Conservation (phyloP, 2,329 filamentous ascomycete species). For the Diaporthe caulivora region DNA sequence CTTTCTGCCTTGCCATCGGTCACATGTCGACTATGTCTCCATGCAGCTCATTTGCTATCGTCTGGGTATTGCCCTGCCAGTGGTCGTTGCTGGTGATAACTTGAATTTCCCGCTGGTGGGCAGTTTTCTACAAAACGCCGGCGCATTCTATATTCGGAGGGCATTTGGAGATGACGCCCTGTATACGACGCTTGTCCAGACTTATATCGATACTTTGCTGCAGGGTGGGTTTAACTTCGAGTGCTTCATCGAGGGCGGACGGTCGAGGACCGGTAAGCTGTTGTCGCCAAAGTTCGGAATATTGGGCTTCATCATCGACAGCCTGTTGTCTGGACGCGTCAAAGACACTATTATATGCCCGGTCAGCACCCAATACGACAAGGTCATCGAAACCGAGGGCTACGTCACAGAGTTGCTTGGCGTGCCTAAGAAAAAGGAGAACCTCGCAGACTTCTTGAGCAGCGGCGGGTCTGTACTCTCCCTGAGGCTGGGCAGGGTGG, state of each 20-base stretch:
- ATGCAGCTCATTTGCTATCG: conserved; percentile 96
- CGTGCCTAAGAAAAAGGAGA: conserved; percentile 95
- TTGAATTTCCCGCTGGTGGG: conserved; percentile 94
- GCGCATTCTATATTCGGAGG: conserved; percentile 95
- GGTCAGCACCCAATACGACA: conserved; percentile 98
- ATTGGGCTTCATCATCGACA: conserved; percentile 90
- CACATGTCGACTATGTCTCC: conserved; percentile 96
- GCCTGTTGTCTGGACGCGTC: conserved; percentile 87
- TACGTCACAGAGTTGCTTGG: conserved; percentile 96
- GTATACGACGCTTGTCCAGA: conserved; percentile 92
- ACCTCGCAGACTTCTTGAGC: conserved; percentile 88
- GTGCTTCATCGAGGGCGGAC: conserved; percentile 96
- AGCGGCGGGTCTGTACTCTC: conserved; percentile 88
- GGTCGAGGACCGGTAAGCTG: conserved; percentile 93
- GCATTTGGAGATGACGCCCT: conserved; percentile 93
- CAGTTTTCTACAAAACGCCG: conserved; percentile 92
- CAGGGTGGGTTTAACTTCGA: conserved; percentile 95
- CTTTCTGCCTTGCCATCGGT: conserved; percentile 93
- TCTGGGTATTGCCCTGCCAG: conserved; percentile 87
- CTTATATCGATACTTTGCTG: conserved; percentile 93
- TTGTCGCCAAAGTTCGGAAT: conserved; percentile 96
- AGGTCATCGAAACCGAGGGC: conserved; percentile 97
- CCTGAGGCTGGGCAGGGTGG: conserved; percentile 88
- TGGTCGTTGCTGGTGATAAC: conserved; percentile 95
- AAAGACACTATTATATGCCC: conserved; percentile 94